Conservation (phyloP, 139 green algal genomes). For the Ettlia oleoabundans region DNA sequence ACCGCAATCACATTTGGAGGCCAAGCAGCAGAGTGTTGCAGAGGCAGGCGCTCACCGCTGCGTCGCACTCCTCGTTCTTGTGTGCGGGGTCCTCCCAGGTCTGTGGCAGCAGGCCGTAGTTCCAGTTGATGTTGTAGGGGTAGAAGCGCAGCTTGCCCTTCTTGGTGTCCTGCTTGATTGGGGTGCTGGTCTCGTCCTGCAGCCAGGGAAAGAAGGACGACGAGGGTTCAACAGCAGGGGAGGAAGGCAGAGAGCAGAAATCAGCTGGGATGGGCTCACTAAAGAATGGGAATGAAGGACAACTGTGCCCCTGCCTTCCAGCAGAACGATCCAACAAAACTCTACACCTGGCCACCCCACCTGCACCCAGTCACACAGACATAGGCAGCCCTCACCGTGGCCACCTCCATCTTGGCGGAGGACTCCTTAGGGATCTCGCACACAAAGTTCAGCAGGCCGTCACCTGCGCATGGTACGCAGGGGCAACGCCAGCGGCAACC, state of each 20-base stretch:
- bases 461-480: constrained; percentile 41
- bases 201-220: neutral
- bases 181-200: constrained; percentile 92
- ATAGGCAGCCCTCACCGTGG: constrained; percentile 71
- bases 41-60: constrained; percentile 58
- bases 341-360: too few species aligned
- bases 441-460: constrained; percentile 94
- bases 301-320: neutral
- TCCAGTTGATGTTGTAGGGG: constrained; percentile 99
- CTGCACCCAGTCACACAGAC: too few species aligned
- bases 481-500: neutral
- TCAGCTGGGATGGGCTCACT: too few species aligned
- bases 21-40: too few species aligned
- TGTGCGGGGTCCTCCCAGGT: constrained; percentile 94
- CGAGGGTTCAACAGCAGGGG: neutral
- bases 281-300: neutral
- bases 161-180: constrained; percentile 99
- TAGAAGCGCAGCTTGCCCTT: constrained; percentile 99
- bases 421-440: constrained; percentile 99
- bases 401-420: constrained; percentile 98
- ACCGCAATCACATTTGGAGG: too few species aligned
- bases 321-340: neutral
- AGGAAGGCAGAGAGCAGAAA: too few species aligned
- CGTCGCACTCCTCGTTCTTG: constrained; percentile 74
- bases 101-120: constrained; percentile 99